phyloP scores from a whole-genome alignment of 495 filamentous ascomycete genomes.

The Aspergillus mulundensis region DNA sequence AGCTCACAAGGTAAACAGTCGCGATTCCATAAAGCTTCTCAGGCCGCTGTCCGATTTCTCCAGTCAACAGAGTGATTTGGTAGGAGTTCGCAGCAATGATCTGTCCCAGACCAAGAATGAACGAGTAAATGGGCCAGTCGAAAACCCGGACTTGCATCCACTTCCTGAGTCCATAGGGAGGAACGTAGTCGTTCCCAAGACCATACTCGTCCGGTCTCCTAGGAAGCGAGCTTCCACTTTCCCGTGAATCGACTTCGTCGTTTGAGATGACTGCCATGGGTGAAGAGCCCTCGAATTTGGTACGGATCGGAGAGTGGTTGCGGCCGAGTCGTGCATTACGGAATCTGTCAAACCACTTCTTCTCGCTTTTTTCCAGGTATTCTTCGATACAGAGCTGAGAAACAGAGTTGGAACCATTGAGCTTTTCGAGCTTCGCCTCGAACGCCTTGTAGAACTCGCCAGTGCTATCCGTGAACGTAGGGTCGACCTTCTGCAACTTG shows the following conservation, averaged over 20 bases:
- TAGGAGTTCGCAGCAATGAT: slow-evolving; percentile 71
- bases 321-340: slow-evolving; percentile 53
- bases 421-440: slow-evolving; percentile 54
- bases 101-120: slow-evolving; percentile 62
- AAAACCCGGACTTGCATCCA: slow-evolving; percentile 45
- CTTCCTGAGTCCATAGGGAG: slow-evolving; percentile 61
- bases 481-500: slow-evolving; percentile 64
- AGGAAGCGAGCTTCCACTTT: slow-evolving; percentile 30
- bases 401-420: slow-evolving; percentile 55
- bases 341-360: slow-evolving; percentile 65
- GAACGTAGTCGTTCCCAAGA: slow-evolving; percentile 59
- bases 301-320: slow-evolving; percentile 42
- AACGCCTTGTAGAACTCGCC: slow-evolving; percentile 60
- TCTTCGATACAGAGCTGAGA: slow-evolving; percentile 63
- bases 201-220: slow-evolving; percentile 51
- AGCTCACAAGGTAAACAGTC: slow-evolving; percentile 57
- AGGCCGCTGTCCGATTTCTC: slow-evolving; percentile 58
- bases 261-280: slow-evolving; percentile 36
- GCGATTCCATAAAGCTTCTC: slow-evolving; percentile 64
- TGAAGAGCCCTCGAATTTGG: slow-evolving; percentile 29
- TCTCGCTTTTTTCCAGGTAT: slow-evolving; percentile 63
- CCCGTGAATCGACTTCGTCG: slow-evolving; percentile 35
- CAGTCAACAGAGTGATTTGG: slow-evolving; percentile 66
- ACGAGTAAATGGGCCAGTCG: slow-evolving; percentile 71
- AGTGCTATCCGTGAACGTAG: slow-evolving; percentile 65